Base-by-base conservation (phyloP, 1,139 yeast genomes). In the Taphrina flavorubra region DNA sequence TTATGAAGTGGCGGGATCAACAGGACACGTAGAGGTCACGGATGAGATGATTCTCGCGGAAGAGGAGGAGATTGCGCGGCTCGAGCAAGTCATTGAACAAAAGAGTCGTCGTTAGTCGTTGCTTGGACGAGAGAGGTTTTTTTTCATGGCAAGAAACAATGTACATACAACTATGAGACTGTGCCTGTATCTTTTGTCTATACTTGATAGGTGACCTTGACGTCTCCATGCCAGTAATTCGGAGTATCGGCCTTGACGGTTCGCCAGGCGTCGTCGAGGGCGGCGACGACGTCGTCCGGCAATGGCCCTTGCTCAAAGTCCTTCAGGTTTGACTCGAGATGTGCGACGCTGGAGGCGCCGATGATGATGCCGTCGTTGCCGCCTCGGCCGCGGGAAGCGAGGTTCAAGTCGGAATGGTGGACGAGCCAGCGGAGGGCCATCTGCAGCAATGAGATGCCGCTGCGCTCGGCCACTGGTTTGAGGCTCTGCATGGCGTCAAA, bases 21-120 rank as follows among this genome's bases (percentile, higher is more conserved):
- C 31, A 10, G 42, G 42, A 46, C 16, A 46, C 2, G 36, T 2
- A 40, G 37, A 18, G 13, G 59, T 63, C 39, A 63, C 67, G 18
- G 67, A 63, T 13, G 67, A 53, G 25, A 55, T 55, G 67, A 44
- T 63, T 34, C 56, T 42, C 8, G 34, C 44, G 5, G 67, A 53
- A 34, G 67, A 63, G 40, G 61, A 63, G 37, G 67, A 63, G 40
- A 44, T 63, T 13, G 51, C 36, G 7, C 34, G 25, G 47, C 34
- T 63, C 36, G 67, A 63, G 46, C 62, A 46, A n/a, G 25, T 58
- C 34, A 42, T 58, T 16, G 51, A 42, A 4, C 37, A 31, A 44
- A 58, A 46, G 42, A 46, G 62, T 31, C 34, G 51, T 11, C 62
- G 62, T 86, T 82, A 61, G 90, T 25, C 31, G 31, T 25, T 4